Evolutionary conservation across 2,329 filamentous ascomycete species (phyloP), one percentile per base, ranked within the genome.

Genomic region (Neobulgaria alba): DNA sequence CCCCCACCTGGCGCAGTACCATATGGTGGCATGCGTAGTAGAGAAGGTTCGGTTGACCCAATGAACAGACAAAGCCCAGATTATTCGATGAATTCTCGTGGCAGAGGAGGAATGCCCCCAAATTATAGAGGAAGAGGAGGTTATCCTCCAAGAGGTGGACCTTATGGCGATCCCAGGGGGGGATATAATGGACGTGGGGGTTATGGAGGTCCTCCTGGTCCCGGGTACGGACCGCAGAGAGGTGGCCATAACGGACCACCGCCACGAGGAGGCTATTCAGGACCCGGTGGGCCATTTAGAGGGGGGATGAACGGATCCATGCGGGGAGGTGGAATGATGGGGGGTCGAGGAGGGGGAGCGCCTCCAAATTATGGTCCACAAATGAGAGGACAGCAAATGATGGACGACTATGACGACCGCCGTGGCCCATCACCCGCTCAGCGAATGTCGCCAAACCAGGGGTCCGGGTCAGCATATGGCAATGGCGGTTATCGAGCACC

Each of bases 41-140:
- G 60, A 66, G 57, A 68, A 65, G 44, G 62, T 64, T 51, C 67
- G 63, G 2, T 67, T 64, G 36, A 74, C 67, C 7, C 60, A 61
- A 41, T 67, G 64, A 31, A 66, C 67, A 62, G 70, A 64, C 52
- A 63, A 42, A 55, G 55, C 32, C 54, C 55, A 2, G 52, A 59
- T 38, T 46, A 41, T 32, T 47, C 53, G 2, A 50, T 57, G 47
- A 51, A 48, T 34, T 49, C 42, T 18, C 46, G 55, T 42, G 56
- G 54, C 16, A 46, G 57, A 47, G 57, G 55, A 44, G 56, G 52
- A 17, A 50, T 50, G 42, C 38, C 43, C 20, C 49, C 47, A 17
- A 48, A 45, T 41, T 49, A 45, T 19, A 48, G 47, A 5, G 44
- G 35, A 23, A 46, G 49, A 42, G 53, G 52, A 19, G 47, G 51